Evolutionary conservation across 176 grass and related monocot genomes (phyloP).

Genomic region (Triticum timopheevii): DNA sequence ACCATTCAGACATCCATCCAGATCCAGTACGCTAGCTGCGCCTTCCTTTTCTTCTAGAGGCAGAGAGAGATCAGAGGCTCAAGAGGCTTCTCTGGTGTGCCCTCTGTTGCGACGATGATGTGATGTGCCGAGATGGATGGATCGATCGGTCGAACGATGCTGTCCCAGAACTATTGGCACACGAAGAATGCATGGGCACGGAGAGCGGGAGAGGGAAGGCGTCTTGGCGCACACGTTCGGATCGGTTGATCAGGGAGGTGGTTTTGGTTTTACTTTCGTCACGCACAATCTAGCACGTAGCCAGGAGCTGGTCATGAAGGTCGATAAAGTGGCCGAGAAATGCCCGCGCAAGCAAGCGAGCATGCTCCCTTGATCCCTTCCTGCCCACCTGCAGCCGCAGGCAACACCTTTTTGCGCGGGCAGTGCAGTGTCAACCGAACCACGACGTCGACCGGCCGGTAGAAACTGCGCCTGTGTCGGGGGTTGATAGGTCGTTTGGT

Average conservation of each 20-base stretch:
- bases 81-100: not conserved
- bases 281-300: not conserved
- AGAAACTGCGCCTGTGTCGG: too few species aligned
- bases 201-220: not conserved
- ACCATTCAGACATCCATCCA: not conserved
- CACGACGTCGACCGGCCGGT: too few species aligned
- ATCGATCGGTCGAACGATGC: not conserved
- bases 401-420: too few species aligned
- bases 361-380: too few species aligned
- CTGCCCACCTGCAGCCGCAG: too few species aligned
- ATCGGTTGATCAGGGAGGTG: not conserved
- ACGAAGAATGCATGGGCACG: not conserved
- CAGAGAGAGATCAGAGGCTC: not conserved
- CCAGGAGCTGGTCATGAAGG: not conserved
- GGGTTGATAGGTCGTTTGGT: too few species aligned
- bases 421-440: too few species aligned
- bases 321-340: not conserved
- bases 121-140: not conserved
- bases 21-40: not conserved
- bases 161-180: not conserved
- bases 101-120: not conserved
- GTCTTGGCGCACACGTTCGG: not conserved
- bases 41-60: conserved; percentile 32
- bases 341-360: not conserved
- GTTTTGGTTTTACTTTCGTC: not conserved